Base-by-base conservation (phyloP, 2,329 filamentous ascomycete species). In the Pseudopithomyces chartarum region DNA sequence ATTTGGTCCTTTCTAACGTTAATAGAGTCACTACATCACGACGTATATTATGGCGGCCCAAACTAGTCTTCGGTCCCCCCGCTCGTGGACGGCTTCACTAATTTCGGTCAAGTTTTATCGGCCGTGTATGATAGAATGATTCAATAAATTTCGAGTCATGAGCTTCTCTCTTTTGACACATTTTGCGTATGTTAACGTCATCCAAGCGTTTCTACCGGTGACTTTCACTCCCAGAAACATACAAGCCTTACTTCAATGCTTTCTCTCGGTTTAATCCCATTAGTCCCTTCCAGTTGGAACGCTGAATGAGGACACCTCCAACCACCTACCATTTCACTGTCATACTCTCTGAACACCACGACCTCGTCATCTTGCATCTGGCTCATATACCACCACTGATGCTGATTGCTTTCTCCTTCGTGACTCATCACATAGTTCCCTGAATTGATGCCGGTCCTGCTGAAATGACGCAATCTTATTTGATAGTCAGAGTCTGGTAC, bases 351-450 rank as follows among this genome's bases (percentile, higher is more conserved):
- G 38, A 73, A 67, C 15, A 73, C 53, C 4, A 68, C 54, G 32
- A 68, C 54, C 48, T 71, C 67, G 20, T 65, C 54, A 3, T 60
- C 57, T 36, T 50, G 44, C 65, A 70, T 67, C 34, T 51, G 58
- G 38, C 60, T 62, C 61, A 67, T 66, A 44, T 64, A 73, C 54
- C 61, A 73, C 69, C 70, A 73, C 39, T 57, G 36, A 49, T 72
- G 67, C 29, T 50, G 36, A 42, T 61, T 52, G 19, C 59, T 47
- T 4, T 52, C 42, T 19, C 48, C 40, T 6, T 33, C 52, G 52
- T 63, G 59, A 42, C 58, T 60, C 55, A 66, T 54, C 3, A 66
- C 62, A 29, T 65, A 66, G 42, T 66, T 66, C 47, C 52, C 59
- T 5, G 29, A 56, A 55, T 44, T 55, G 44, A 51, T 60, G 23